Base-by-base conservation (phyloP, 2,329 filamentous ascomycete genomes). In the Cytospora schulzeri region DNA sequence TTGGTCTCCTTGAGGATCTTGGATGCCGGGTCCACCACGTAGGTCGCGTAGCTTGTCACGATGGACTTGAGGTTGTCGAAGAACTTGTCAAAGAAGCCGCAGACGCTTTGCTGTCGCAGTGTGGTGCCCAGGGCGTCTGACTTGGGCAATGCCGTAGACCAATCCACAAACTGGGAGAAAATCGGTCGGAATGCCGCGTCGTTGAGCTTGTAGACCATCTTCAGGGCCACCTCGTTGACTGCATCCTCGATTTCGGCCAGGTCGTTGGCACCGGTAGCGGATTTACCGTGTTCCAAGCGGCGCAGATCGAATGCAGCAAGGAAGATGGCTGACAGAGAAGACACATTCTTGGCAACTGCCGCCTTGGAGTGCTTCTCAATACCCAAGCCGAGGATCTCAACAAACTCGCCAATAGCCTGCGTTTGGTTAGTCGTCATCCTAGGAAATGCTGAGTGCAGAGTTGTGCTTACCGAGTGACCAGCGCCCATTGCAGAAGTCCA, bases 121-220 rank as follows among this genome's bases (percentile, higher is more conserved):
- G 83, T 76, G 67, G 81, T 83, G 60, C 87, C 88, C 28, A 78
- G 70, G 17, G 74, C 74, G 70, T 92, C 88, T 66, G 83, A 85
- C 78, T 88, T 88, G 22, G 88, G 78, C 53, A 91, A 76, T 0
- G 82, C 83, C 2, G 81, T 79, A 0, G 90, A 85, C 91, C 93
- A 97, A 64, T 96, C 92, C 54, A 96, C 83, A n/a, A 97, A 80
- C 68, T 90, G 87, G 19, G 88, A 84, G 79, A 98, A 99, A 68
- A 99, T 88, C 0, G 95, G 96, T 15, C 93, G 85, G 86, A 99
- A 99, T 0, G 91, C 88, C 0, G 91, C 89, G 74, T 99, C 95
- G 77, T 97, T 98, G 67, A 99, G 85, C 81, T 98, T 98, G 81
- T 96, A 92, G 61, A 97, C 91, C 88, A 97, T 95, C 76, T 92